Conservation (phyloP, 1,139 yeast genomes). For the Kodamaea sp. region DNA sequence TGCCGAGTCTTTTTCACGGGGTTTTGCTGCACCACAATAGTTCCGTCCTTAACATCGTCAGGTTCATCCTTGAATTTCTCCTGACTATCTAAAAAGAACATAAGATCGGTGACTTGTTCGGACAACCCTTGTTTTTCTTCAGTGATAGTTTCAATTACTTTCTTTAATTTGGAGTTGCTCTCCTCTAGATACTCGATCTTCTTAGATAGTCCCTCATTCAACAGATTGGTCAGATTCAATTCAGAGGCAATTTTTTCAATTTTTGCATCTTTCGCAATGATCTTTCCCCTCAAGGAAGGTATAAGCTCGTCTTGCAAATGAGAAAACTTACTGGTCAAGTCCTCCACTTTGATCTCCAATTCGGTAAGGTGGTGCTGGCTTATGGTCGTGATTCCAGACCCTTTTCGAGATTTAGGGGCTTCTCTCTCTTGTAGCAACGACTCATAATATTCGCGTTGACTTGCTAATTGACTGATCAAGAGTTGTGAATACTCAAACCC, state of each 20-base stretch:
- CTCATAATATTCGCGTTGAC: slow-evolving; percentile 88
- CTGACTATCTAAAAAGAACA: slow-evolving; percentile 78
- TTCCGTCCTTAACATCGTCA: slow-evolving; percentile 73
- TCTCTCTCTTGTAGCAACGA: slow-evolving; percentile 49
- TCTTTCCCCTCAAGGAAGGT: slow-evolving; percentile 36
- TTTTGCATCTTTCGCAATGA: slow-evolving; percentile 34
- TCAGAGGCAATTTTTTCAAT: slow-evolving; percentile 31
- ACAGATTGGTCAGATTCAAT: slow-evolving; percentile 34
- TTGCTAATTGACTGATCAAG: slow-evolving; percentile 76
- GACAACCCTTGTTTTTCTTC: slow-evolving; percentile 51
- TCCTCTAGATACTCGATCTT: slow-evolving; percentile 54
- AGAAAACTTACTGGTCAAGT: slow-evolving; percentile 24
- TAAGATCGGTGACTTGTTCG: slow-evolving; percentile 76
- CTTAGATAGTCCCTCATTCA: slow-evolving; percentile 57
- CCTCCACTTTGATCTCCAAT: slow-evolving; percentile 38
- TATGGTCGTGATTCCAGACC: slow-evolving; percentile 15
- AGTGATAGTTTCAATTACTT: slow-evolving; percentile 24
- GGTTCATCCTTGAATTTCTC: slow-evolving; percentile 70
- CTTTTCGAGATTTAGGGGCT: slow-evolving; percentile 23
- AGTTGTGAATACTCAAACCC: slow-evolving; percentile 82
- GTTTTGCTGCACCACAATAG: slow-evolving; percentile 47
- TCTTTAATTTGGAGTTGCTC: slow-evolving; percentile 33
- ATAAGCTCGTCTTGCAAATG: slow-evolving; percentile 28
- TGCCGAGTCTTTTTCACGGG: slow-evolving; percentile 19
- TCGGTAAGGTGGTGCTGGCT: slow-evolving; percentile 25